Conservation (phyloP, 495 filamentous ascomycete species). For the Daldinia decipiens region DNA sequence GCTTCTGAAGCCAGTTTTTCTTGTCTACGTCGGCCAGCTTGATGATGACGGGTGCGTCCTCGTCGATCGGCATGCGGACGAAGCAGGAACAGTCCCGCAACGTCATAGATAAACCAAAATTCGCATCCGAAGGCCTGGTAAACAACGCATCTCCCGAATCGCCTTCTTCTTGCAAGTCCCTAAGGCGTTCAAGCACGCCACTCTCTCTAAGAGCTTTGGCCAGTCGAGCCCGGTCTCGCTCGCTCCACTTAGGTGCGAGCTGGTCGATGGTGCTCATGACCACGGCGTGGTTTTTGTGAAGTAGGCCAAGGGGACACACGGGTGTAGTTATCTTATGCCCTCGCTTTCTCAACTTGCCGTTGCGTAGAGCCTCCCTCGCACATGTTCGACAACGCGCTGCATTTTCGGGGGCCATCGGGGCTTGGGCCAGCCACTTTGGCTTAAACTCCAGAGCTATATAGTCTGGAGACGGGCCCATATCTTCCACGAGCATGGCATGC, state of each 20-base stretch:
- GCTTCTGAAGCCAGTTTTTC: slow-evolving; percentile 78
- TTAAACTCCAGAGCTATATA: slow-evolving; percentile 80
- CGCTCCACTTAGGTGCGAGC: slow-evolving; percentile 47
- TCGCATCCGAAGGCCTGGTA: slow-evolving; percentile 42
- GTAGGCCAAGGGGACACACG: slow-evolving; percentile 54
- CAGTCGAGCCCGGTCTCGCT: slow-evolving; percentile 32
- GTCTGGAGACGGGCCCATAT: slow-evolving; percentile 70
- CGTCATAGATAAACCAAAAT: slow-evolving; percentile 77
- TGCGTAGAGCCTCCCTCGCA: slow-evolving; percentile 73
- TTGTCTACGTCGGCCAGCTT: slow-evolving; percentile 88
- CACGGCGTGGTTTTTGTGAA: slow-evolving; percentile 47
- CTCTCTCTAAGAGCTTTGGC: slow-evolving; percentile 36
- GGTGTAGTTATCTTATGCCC: slow-evolving; percentile 29
- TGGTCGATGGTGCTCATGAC: slow-evolving; percentile 50
- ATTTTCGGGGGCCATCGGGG: slow-evolving; percentile 73
- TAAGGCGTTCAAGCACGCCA: slow-evolving; percentile 58
- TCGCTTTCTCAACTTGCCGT: slow-evolving; percentile 43
- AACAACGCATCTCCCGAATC: slow-evolving; percentile 60
- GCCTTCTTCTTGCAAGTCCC: slow-evolving; percentile 58
- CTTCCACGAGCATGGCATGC: slow-evolving; percentile 78
- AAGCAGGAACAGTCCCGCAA: slow-evolving; percentile 89
- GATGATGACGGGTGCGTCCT: slow-evolving; percentile 67
- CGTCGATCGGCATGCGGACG: slow-evolving; percentile 64
- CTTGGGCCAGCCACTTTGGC: slow-evolving; percentile 92
- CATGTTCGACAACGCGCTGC: slow-evolving; percentile 86